Evolutionary conservation across 768 basidiomycete species (phyloP).

Genomic region (Leccinum disarticulatum): DNA sequence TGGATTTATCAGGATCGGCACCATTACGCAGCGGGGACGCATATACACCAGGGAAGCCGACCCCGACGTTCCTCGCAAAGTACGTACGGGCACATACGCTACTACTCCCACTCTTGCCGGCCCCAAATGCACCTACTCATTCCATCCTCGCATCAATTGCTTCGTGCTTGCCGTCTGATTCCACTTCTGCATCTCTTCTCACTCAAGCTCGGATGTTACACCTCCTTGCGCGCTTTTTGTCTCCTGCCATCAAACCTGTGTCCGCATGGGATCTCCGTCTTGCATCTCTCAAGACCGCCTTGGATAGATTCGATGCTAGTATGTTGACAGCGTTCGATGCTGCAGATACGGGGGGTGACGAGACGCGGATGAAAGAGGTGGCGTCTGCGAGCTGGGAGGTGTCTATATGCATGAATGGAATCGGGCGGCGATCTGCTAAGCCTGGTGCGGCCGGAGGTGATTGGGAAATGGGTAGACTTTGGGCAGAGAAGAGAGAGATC

Average conservation of each 20-base stretch:
- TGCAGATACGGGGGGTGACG: conserved; percentile 75
- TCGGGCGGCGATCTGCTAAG: conserved; percentile 13
- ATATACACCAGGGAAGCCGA: conserved; percentile 22
- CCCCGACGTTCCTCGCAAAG: conserved; percentile 46
- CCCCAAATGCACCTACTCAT: conserved; percentile 65
- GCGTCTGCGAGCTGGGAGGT: conserved; percentile 88
- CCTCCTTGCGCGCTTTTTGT: conserved; percentile 75
- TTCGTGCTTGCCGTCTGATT: conserved; percentile 43
- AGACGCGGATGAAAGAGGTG: conserved; percentile 74
- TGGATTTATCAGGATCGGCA: conserved; percentile 18
- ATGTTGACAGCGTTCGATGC: conserved; percentile 86
- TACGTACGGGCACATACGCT: conserved; percentile 67
- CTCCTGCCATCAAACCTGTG: conserved; percentile 66
- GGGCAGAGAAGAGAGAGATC: conserved; percentile 93
- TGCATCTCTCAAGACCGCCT: conserved; percentile 68
- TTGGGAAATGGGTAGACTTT: conserved; percentile 94
- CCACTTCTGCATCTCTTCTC: conserved; percentile 40
- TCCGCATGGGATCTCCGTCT: conserved; percentile 62
- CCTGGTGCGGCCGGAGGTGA: conserved; percentile 34
- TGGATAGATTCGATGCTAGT: conserved; percentile 86
- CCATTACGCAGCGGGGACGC: conserved; percentile 16
- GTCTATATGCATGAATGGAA: conserved; percentile 48
- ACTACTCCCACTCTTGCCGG: conserved; percentile 56
- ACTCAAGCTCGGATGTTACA: conserved; percentile 68
- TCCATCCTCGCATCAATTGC: conserved; percentile 51